A percentile compares a stretch with the other conserved stretches of the same genome.
Evolutionary conservation across 176 grass and related monocot species (phyloP).

Genomic region (Melocanna baccifera): DNA sequence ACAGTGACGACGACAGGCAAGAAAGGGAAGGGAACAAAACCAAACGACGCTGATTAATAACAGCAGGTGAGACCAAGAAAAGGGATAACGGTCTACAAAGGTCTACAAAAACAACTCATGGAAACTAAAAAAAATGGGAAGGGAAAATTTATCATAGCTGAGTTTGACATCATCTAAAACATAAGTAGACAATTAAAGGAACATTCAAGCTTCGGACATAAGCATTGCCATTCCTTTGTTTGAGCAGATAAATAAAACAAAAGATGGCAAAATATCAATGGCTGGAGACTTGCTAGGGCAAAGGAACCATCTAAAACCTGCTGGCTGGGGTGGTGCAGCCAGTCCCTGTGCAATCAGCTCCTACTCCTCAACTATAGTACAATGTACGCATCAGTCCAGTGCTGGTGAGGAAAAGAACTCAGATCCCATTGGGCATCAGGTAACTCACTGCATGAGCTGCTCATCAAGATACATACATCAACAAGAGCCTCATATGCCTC

Average conservation of each 20-base stretch:
- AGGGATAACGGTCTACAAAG: not conserved
- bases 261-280: constrained; percentile 27
- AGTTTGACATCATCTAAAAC: constrained; percentile 39
- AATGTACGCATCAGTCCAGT: not conserved
- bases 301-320: constrained; percentile 29
- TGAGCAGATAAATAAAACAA: constrained; percentile 23
- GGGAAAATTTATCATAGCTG: constrained; percentile 15
- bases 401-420: not conserved
- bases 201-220: not conserved
- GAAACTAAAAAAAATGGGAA: constrained; percentile 8
- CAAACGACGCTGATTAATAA: constrained; percentile 25
- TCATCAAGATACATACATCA: constrained; percentile 10
- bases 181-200: constrained; percentile 8
- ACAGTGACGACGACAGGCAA: not conserved
- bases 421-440: not conserved
- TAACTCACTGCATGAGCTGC: not conserved
- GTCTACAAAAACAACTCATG: constrained; percentile 39
- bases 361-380: constrained; percentile 30
- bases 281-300: constrained; percentile 9
- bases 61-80: constrained; percentile 34
- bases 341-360: constrained; percentile 24
- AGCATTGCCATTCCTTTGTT: not conserved
- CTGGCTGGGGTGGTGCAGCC: constrained; percentile 28
- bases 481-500: not conserved
- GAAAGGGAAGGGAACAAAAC: not conserved